A percentile compares a stretch with the other conserved stretches of the same genome.
Conservation (phyloP, 2,329 filamentous ascomycete species). For the Coniochaeta hoffmannii region DNA sequence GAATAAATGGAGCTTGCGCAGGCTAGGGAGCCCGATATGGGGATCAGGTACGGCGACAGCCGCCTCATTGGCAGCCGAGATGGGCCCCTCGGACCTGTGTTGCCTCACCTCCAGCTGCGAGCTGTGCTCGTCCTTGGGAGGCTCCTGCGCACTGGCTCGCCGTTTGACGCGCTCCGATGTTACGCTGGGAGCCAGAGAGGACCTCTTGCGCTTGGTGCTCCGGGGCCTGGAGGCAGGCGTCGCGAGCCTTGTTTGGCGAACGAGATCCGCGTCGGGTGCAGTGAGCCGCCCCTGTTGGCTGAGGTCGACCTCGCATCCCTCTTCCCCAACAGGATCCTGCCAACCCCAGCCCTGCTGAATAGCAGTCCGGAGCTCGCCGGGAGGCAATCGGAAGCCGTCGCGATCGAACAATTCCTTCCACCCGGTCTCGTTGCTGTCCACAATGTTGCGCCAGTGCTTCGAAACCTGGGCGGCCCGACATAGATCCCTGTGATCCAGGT, state of each 20-base stretch:
- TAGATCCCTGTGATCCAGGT: slow-evolving; percentile 77
- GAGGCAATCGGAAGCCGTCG: slow-evolving; percentile 72
- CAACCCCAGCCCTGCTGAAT: slow-evolving; percentile 94
- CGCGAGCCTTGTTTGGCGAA: slow-evolving; percentile 33
- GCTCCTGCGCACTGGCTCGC: slow-evolving; percentile 39
- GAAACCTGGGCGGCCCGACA: slow-evolving; percentile 90
- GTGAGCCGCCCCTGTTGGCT: slow-evolving; percentile 49
- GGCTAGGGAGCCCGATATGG: slow-evolving; percentile 65
- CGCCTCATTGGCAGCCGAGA: slow-evolving; percentile 81
- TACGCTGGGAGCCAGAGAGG: slow-evolving; percentile 33
- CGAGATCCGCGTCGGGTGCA: slow-evolving; percentile 45
- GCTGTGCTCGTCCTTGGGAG: slow-evolving; percentile 32
- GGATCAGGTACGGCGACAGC: slow-evolving; percentile 75
- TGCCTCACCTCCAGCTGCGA: slow-evolving; percentile 32
- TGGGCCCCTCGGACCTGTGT: slow-evolving; percentile 69
- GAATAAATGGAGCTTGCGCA: slow-evolving; percentile 84
- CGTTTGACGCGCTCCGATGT: slow-evolving; percentile 46
- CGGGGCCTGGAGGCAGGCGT: slow-evolving; percentile 34
- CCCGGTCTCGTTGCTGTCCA: slow-evolving; percentile 88
- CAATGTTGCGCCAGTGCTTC: slow-evolving; percentile 83
- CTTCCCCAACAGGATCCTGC: slow-evolving; percentile 74
- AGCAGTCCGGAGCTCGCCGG: slow-evolving; percentile 77
- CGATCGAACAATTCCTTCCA: slow-evolving; percentile 90
- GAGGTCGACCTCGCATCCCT: slow-evolving; percentile 75
- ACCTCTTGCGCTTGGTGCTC: slow-evolving; percentile 50